Percentiles rank a stretch among this genome's conserved stretches.
Evolutionary conservation across 1,139 yeast species (phyloP).

Genomic region (Blastobotrys buckinghamii): DNA sequence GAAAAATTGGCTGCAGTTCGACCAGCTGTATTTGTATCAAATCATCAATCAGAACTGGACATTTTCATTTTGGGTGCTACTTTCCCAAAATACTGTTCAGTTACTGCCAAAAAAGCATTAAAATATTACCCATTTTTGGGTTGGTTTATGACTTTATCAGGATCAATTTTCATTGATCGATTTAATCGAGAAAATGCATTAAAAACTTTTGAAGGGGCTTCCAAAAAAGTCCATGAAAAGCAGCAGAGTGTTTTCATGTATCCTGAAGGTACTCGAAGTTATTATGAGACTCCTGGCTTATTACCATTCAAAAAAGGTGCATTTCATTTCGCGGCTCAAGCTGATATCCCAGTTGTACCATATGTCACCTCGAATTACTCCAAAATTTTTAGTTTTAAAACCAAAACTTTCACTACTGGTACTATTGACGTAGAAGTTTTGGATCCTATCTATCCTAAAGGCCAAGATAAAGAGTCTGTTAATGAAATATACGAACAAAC

Average conservation of each 20-base stretch:
- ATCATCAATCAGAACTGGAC: conserved; percentile 88
- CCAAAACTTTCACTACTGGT: conserved; percentile 45
- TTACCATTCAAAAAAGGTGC: conserved; percentile 96
- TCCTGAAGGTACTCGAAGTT: conserved; percentile 93
- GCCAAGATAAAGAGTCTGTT: conserved; percentile 56
- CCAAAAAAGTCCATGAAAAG: conserved; percentile 49
- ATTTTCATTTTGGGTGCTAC: conserved; percentile 70
- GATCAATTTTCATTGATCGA: conserved; percentile 87
- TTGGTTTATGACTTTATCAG: conserved; percentile 90
- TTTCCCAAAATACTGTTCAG: conserved; percentile 86
- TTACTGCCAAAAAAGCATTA: conserved; percentile 83
- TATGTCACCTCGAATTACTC: conserved; percentile 83
- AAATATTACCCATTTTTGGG: conserved; percentile 90
- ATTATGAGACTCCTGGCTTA: conserved; percentile 56
- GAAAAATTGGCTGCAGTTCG: conserved; percentile 39
- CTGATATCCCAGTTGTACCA: conserved; percentile 84
- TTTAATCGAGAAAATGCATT: conserved; percentile 72
- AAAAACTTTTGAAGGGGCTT: conserved; percentile 64
- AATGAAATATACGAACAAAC: conserved; percentile 40
- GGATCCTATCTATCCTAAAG: conserved; percentile 58
- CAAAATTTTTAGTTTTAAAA: conserved; percentile 55
- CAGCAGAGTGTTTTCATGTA: conserved; percentile 74
- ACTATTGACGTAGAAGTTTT: conserved; percentile 59
- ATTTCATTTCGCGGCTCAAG: conserved; percentile 92
- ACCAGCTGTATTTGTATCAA: conserved; percentile 81